Evolutionary conservation across 345 rosid genomes (phyloP).

Genomic region (Brassica juncea): DNA sequence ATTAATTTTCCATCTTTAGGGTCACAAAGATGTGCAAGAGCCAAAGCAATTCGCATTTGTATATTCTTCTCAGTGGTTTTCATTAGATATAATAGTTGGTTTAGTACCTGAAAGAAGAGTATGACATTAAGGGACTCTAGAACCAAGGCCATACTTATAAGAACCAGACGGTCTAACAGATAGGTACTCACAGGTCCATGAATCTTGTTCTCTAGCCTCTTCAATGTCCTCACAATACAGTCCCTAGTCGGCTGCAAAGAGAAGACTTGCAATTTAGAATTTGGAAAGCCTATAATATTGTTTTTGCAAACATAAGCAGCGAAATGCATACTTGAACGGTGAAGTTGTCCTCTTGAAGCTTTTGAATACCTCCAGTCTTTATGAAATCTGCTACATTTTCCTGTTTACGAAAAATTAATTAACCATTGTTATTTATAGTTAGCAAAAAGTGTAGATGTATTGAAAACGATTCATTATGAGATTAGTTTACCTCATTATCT

Average conservation of each 20-base stretch:
- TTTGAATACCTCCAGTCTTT: constrained; percentile 58
- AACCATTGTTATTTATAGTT: not conserved
- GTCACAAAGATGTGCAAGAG: constrained; percentile 75
- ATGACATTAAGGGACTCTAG: not conserved
- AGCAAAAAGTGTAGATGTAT: not conserved
- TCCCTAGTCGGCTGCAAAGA: constrained; percentile 64
- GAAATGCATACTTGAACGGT: constrained; percentile 50
- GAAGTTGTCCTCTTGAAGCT: constrained; percentile 67
- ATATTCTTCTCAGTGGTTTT: constrained; percentile 47
- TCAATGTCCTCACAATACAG: constrained; percentile 66
- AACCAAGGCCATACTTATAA: constrained; percentile 4
- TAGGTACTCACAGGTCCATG: constrained; percentile 58
- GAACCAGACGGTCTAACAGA: not conserved
- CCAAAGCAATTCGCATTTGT: constrained; percentile 59
- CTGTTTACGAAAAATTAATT: constrained; percentile 30
- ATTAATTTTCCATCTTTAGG: constrained; percentile 54
- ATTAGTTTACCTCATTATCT: constrained; percentile 60
- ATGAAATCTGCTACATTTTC: constrained; percentile 69
- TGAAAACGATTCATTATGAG: not conserved
- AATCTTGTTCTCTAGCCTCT: constrained; percentile 66
- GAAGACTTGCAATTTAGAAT: constrained; percentile 5
- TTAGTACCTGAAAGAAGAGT: constrained; percentile 48
- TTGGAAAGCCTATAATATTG: not conserved
- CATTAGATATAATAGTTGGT: constrained; percentile 58
- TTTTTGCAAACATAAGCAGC: constrained; percentile 1